Percentiles rank a stretch among this genome's conserved stretches.
Evolutionary conservation across 345 rosid genomes (phyloP).

Genomic region (Fremontodendron californicum): DNA sequence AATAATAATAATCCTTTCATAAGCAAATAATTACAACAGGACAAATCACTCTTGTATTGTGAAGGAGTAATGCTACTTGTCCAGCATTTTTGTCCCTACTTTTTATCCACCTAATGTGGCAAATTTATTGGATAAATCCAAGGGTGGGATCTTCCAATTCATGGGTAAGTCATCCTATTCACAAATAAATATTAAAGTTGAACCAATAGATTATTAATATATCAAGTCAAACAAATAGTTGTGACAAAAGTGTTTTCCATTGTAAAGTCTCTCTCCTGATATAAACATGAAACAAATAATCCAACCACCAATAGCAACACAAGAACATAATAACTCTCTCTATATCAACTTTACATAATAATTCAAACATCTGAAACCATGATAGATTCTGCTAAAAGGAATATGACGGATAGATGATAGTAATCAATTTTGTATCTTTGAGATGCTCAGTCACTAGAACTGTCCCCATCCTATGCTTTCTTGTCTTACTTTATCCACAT

Average conservation of each 20-base stretch:
- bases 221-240: background rate
- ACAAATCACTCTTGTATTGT: background rate
- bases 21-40: background rate
- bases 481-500: background rate
- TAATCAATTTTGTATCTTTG: background rate
- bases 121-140: background rate
- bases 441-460: slow-evolving; percentile 1
- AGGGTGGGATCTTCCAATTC: background rate
- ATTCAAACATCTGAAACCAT: background rate
- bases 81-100: background rate
- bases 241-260: background rate
- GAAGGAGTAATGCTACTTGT: background rate
- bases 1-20: background rate
- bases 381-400: background rate
- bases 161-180: background rate
- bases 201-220: background rate
- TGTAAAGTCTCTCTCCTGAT: background rate
- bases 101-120: background rate
- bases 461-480: background rate
- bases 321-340: background rate
- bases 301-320: background rate
- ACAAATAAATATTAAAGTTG: background rate
- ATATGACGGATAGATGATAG: background rate
- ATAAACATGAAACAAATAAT: slow-evolving; percentile 2
- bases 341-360: background rate